Evolutionary conservation across 2,329 filamentous ascomycete species (phyloP).

Genomic region (Pyricularia sp.): DNA sequence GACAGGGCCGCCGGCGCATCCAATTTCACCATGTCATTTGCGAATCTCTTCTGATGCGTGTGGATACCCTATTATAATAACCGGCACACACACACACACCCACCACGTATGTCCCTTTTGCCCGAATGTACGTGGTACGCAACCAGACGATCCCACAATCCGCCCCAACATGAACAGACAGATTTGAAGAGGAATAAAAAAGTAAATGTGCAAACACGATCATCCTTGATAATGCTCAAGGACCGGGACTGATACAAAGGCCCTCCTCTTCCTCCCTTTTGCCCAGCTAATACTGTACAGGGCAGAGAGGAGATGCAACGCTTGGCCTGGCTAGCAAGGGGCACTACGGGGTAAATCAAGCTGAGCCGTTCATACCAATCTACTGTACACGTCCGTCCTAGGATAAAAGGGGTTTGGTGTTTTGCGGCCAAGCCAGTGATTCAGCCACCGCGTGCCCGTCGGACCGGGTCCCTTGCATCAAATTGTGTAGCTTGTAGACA

Average conservation of each 20-base stretch:
- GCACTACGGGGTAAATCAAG: background rate
- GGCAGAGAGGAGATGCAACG: background rate
- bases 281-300: background rate
- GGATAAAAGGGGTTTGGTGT: background rate
- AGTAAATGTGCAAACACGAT: background rate
- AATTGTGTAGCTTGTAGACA: background rate
- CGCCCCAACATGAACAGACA: too few species aligned
- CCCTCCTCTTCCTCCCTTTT: background rate
- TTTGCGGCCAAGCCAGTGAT: background rate
- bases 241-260: background rate
- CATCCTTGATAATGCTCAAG: background rate
- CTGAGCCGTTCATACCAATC: background rate
- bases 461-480: background rate
- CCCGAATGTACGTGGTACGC: background rate
- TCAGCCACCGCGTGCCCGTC: background rate
- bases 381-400: background rate
- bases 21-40: background rate
- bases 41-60: background rate
- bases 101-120: background rate
- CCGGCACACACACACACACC: background rate
- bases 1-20: background rate
- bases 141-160: background rate
- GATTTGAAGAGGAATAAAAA: background rate
- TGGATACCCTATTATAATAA: background rate
- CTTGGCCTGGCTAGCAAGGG: background rate